Percentiles rank a stretch among this genome's conserved stretches.
phyloP scores from a whole-genome alignment of 2,329 filamentous ascomycete genomes.

The Hirsutella rhossiliensis region DNA sequence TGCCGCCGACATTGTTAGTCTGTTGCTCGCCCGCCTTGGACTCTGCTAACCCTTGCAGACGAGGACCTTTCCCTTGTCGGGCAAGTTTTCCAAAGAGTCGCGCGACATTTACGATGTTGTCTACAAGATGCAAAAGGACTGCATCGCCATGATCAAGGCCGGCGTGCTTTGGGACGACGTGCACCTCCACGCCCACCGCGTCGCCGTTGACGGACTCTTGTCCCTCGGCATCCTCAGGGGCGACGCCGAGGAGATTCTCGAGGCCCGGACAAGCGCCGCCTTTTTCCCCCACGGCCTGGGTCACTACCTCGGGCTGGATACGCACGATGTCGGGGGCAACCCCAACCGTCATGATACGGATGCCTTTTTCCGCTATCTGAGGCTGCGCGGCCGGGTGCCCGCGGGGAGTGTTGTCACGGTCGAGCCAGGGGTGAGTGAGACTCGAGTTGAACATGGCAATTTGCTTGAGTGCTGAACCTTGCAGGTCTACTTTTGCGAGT shows the following conservation, averaged over 20 bases:
- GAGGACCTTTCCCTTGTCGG: conserved; percentile 72
- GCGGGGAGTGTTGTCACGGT: conserved; percentile 82
- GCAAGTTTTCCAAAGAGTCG: conserved; percentile 57
- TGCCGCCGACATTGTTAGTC: conserved; percentile 47
- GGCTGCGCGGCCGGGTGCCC: conserved; percentile 64
- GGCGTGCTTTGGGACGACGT: conserved; percentile 73
- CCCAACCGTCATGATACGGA: conserved; percentile 70
- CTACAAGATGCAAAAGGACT: conserved; percentile 73
- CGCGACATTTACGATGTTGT: conserved; percentile 73
- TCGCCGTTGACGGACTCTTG: conserved; percentile 71
- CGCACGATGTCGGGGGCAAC: conserved; percentile 75
- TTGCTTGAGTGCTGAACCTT: conserved; percentile 2
- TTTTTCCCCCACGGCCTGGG: conserved; percentile 90
- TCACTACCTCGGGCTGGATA: conserved; percentile 87
- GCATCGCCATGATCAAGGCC: conserved; percentile 58
- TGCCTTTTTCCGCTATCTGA: conserved; percentile 74
- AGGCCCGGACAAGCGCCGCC: conserved; percentile 68
- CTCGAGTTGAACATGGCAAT: too few relatives aligned
- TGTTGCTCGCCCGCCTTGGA: neutral
- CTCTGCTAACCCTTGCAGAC: conserved; percentile 37
- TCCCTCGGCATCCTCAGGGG: conserved; percentile 62
- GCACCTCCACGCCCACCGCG: conserved; percentile 65
- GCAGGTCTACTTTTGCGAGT: conserved; percentile 79
- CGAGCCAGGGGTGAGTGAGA: conserved; percentile 65
- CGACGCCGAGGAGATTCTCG: conserved; percentile 59